Conservation (phyloP, 805 yeast genomes). For the Metschnikowia noctiluminum region DNA sequence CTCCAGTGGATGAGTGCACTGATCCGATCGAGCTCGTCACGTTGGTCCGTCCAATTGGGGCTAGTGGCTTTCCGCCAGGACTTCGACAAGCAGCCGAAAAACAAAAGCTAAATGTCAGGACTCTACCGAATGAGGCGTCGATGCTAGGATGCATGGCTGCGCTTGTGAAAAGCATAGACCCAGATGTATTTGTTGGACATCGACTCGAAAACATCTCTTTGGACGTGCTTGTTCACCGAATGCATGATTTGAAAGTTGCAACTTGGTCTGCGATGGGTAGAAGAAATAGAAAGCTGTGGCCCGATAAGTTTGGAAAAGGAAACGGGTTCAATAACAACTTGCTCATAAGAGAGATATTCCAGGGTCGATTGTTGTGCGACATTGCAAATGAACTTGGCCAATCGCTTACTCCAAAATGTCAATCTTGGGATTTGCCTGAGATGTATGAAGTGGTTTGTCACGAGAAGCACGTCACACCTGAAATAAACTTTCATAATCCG, state of each 20-base stretch:
- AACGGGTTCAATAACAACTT: constrained; percentile 50
- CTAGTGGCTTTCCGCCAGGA: constrained; percentile 70
- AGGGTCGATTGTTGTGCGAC: constrained; percentile 89
- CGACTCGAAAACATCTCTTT: constrained; percentile 73
- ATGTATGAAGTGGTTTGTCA: constrained; percentile 82
- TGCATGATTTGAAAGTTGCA: constrained; percentile 67
- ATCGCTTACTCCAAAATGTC: constrained; percentile 86
- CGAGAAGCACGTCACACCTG: constrained; percentile 57
- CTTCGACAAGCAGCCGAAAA: constrained; percentile 58
- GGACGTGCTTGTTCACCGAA: constrained; percentile 76
- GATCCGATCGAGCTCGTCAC: constrained; percentile 65
- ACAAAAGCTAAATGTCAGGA: constrained; percentile 48
- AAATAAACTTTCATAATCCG: constrained; percentile 68
- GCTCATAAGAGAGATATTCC: constrained; percentile 63
- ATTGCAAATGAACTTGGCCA: constrained; percentile 93
- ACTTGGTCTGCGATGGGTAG: constrained; percentile 86
- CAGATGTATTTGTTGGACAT: constrained; percentile 90
- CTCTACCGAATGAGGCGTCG: constrained; percentile 71
- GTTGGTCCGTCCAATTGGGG: constrained; percentile 74
- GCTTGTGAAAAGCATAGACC: constrained; percentile 69
- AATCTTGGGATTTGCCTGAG: constrained; percentile 89
- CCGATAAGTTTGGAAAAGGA: constrained; percentile 61
- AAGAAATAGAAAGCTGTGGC: constrained; percentile 72
- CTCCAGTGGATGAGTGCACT: constrained; percentile 60
- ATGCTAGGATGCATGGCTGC: constrained; percentile 74